Percentiles rank a stretch among this genome's conserved stretches.
Conservation (phyloP, 2,329 filamentous ascomycete genomes). For the Neospermospora avenae region DNA sequence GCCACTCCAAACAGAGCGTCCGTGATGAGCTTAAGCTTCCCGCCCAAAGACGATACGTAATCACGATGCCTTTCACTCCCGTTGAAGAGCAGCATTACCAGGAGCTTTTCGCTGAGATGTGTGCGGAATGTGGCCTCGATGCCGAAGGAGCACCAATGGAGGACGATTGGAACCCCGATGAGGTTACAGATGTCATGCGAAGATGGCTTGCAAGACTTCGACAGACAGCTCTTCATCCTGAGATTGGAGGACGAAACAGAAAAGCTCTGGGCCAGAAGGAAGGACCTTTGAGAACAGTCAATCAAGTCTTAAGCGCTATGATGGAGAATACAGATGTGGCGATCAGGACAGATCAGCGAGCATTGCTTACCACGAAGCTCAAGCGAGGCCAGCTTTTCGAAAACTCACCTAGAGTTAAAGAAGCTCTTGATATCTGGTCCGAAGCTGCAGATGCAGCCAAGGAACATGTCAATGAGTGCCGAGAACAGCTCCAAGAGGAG, state of each 20-base stretch:
- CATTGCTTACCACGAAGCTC: conserved; percentile 60
- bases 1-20: conserved; percentile 82
- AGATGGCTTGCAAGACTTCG: conserved; percentile 72
- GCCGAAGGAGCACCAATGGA: conserved; percentile 58
- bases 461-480: conserved; percentile 58
- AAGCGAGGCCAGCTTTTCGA: conserved; percentile 75
- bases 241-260: conserved; percentile 67
- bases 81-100: conserved; percentile 90
- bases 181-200: conserved; percentile 68
- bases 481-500: conserved; percentile 56
- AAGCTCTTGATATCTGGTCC: conserved; percentile 70
- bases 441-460: conserved; percentile 49
- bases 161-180: conserved; percentile 66
- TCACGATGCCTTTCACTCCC: conserved; percentile 85
- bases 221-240: conserved; percentile 81
- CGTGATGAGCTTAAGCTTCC: conserved; percentile 77
- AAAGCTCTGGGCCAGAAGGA: conserved; percentile 59
- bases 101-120: conserved; percentile 72
- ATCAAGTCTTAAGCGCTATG: conserved; percentile 87
- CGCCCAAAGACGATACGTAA: conserved; percentile 78
- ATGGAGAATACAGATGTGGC: conserved; percentile 74
- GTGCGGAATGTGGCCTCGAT: conserved; percentile 64
- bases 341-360: conserved; percentile 67
- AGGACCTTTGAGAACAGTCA: conserved; percentile 73
- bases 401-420: conserved; percentile 63